These are phyloP conservation scores for Colletotrichum somersetense DNA, from an alignment of 2,329 filamentous ascomycete species.

Conservation along the genomic window DNA sequence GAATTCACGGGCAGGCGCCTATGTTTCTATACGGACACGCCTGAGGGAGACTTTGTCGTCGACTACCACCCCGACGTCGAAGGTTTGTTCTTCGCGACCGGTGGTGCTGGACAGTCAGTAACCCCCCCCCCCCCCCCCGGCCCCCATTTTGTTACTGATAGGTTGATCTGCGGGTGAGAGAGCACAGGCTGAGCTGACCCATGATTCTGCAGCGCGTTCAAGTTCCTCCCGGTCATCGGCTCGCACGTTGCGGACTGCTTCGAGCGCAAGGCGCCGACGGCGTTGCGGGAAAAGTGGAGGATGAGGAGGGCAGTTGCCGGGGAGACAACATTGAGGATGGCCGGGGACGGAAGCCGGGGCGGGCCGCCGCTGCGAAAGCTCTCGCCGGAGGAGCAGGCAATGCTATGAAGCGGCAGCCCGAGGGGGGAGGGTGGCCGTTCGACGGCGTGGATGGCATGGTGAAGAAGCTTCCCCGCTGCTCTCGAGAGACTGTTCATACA, in stretches of 20 bases:
- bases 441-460: background rate
- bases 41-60: conserved; percentile 72
- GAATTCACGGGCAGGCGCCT: conserved; percentile 65
- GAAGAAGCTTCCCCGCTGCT: background rate
- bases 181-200: conserved; percentile 54
- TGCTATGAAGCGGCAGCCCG: conserved; percentile 41
- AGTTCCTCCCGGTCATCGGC: conserved; percentile 47
- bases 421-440: background rate
- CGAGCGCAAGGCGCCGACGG: conserved; percentile 47
- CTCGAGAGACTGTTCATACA: too few relatives aligned
- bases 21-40: conserved; percentile 77
- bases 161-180: conserved; percentile 62
- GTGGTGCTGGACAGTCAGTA: conserved; percentile 58
- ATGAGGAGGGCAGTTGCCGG: conserved; percentile 36
- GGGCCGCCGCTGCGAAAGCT: conserved; percentile 48
- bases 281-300: conserved; percentile 49
- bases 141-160: conserved; percentile 48
- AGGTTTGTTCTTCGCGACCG: conserved; percentile 62
- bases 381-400: conserved; percentile 47
- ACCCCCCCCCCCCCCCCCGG: conserved; percentile 67
- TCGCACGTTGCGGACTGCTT: conserved; percentile 49
- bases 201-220: conserved; percentile 52
- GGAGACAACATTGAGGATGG: conserved; percentile 35
- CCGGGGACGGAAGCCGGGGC: conserved; percentile 49
- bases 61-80: conserved; percentile 64